A percentile compares a stretch with the other conserved stretches of the same genome.
These are phyloP conservation scores for Ceratobasidium theobromae DNA, from an alignment of 1,284 basidiomycete genomes.

Conservation along the genomic window DNA sequence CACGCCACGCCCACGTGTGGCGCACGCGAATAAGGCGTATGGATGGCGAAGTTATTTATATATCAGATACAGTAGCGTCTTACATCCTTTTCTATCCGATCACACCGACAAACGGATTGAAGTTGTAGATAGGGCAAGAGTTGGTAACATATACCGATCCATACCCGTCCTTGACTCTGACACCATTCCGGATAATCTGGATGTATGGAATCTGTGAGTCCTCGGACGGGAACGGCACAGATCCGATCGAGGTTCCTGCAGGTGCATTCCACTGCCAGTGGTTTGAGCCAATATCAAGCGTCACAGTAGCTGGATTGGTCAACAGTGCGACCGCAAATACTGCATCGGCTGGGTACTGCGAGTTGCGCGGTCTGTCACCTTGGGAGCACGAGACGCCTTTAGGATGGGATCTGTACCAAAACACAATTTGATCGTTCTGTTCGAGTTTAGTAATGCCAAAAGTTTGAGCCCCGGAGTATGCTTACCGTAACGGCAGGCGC, in stretches of 20 bases:
- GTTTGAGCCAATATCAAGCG: slow-evolving; percentile 43
- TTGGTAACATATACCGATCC: slow-evolving; percentile 40
- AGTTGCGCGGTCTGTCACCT: slow-evolving; percentile 43
- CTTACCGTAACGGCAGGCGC: slow-evolving; percentile 39
- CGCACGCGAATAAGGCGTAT: too few relatives aligned
- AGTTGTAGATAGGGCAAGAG: slow-evolving; percentile 27
- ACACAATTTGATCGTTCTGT: slow-evolving; percentile 42
- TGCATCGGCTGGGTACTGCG: slow-evolving; percentile 41
- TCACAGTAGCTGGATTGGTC: slow-evolving; percentile 41
- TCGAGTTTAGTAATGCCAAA: background rate
- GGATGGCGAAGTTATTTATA: too few relatives aligned
- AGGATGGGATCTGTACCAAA: slow-evolving; percentile 45
- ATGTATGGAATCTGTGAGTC: slow-evolving; percentile 44
- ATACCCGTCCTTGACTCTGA: slow-evolving; percentile 40
- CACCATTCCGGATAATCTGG: slow-evolving; percentile 39
- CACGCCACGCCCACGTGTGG: too few relatives aligned
- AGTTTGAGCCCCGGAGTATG: background rate
- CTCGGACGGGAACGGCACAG: slow-evolving; percentile 43
- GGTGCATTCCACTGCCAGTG: slow-evolving; percentile 41
- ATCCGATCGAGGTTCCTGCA: slow-evolving; percentile 42
- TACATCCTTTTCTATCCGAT: background rate
- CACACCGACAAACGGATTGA: slow-evolving; percentile 28
- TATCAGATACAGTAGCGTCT: background rate
- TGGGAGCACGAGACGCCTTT: slow-evolving; percentile 41
- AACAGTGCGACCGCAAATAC: slow-evolving; percentile 45